Base-by-base conservation (phyloP, 1,284 basidiomycete genomes). In the Rhodotorula sp. region DNA sequence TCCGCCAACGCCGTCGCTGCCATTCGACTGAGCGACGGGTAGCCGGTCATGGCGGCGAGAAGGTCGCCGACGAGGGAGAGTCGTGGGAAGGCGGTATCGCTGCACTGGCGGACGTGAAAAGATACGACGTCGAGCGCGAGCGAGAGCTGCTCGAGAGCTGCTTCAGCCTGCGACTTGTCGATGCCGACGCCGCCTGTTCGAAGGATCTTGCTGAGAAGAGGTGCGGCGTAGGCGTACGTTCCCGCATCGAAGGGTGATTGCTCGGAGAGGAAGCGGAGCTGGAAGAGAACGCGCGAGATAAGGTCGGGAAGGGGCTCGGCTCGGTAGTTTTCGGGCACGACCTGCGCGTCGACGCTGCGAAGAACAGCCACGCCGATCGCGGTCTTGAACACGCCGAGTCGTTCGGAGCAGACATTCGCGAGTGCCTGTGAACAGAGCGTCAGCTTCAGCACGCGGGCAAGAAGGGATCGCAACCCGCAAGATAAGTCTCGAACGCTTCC, bases 1-100 rank as follows among this genome's bases (percentile, higher is more conserved):
- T 92, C 89, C 22, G 92, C 83, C 29, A 99, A 85, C 6, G 90
- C 87, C 0, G 90, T 88, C 0, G 92, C 90, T 0, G 91, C 91
- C 52, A 92, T 89, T 80, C 96, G 94, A 62, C 88, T 88, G 19
- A 97, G 84, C 65, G 89, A 88, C 0, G 92, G 89, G 74, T 95
- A 90, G 47, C 84, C 85, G 59, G 86, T 85, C 67, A 97, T 89
- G 59, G 91, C 85, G 61, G 88, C 84, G 36, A 97, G 81, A 13
- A 98, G 85, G 67, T 87, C 85, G 67, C 86, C 82, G 68, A 97
- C 87, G 0, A 89, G 87, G 62, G 84, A 82, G 24, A 86, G 79
- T 11, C 92, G 86, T 1, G 93, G 93, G 81, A 89, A 96, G 0
- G 85, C 82, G 7, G 81, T 65, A 51, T 72, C 74, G 48, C 67